Evolutionary conservation across 257 asterid genomes (phyloP).

Genomic region (Capsicum pubescens): DNA sequence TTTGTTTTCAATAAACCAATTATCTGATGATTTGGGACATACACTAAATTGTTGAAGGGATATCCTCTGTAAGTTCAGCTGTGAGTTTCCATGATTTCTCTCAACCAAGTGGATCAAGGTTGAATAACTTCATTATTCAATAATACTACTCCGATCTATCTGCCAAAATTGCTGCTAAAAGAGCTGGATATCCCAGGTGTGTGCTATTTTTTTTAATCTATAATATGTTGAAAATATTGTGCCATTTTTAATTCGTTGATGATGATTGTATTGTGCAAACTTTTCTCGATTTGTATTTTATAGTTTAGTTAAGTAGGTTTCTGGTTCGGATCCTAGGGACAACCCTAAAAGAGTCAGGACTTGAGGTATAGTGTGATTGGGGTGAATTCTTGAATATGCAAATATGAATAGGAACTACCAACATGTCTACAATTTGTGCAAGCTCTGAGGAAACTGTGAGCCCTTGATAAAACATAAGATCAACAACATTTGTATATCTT

Average conservation of each 20-base stretch:
- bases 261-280: not conserved
- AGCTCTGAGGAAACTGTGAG: not conserved
- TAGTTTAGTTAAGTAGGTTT: constrained; percentile 33
- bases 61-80: constrained; percentile 42
- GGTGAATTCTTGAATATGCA: not conserved
- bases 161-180: too few relatives aligned
- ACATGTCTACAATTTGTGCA: not conserved
- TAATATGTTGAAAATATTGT: not conserved
- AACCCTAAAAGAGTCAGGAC: not conserved
- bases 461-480: not conserved
- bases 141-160: too few relatives aligned
- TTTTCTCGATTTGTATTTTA: constrained; percentile 31
- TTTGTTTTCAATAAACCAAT: not conserved
- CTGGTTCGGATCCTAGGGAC: constrained; percentile 20
- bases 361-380: constrained; percentile 23
- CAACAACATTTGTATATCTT: not conserved
- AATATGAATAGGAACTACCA: not conserved
- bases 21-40: not conserved
- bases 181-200: too few relatives aligned
- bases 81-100: constrained; percentile 27
- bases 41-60: constrained; percentile 35
- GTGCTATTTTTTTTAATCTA: not conserved
- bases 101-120: not conserved
- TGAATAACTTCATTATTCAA: too few relatives aligned
- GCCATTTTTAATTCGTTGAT: not conserved